Conservation (phyloP, 495 filamentous ascomycete genomes). For the Bryoglossum gracile region DNA sequence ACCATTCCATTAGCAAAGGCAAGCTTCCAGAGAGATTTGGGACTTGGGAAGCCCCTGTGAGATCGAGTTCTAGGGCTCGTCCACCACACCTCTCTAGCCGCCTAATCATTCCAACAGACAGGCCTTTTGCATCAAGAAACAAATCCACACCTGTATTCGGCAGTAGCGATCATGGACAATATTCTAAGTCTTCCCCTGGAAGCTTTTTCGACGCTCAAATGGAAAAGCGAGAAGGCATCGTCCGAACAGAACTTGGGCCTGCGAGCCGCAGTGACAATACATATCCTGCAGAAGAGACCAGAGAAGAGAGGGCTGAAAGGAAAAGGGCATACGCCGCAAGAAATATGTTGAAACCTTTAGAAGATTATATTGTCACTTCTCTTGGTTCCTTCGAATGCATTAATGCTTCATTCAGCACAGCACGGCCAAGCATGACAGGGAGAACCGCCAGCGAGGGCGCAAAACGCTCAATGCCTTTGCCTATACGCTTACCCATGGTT, state of each 20-base stretch:
- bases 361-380: conserved; percentile 64
- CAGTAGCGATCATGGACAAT: conserved; percentile 6
- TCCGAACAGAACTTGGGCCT: not conserved
- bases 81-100: conserved; percentile 6
- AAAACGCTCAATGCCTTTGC: conserved; percentile 2
- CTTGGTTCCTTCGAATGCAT: conserved; percentile 65
- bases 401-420: conserved; percentile 60
- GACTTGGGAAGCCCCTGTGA: not conserved
- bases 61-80: not conserved
- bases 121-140: not conserved
- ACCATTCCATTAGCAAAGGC: not conserved
- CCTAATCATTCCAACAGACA: not conserved
- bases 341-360: conserved; percentile 60
- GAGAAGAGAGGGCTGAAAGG: not conserved
- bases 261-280: not conserved
- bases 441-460: conserved; percentile 38
- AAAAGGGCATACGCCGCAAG: conserved; percentile 10
- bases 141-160: not conserved
- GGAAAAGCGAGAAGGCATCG: conserved; percentile 2
- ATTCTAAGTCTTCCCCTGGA: conserved; percentile 19
- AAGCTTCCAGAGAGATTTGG: not conserved
- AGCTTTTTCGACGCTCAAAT: conserved; percentile 14
- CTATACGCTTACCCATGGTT: not conserved
- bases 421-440: conserved; percentile 28
- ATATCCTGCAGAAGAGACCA: not conserved